A percentile compares a stretch with the other conserved stretches of the same genome.
phyloP scores from a whole-genome alignment of 2,329 filamentous ascomycete genomes.

The Emergomyces pasteurianus region DNA sequence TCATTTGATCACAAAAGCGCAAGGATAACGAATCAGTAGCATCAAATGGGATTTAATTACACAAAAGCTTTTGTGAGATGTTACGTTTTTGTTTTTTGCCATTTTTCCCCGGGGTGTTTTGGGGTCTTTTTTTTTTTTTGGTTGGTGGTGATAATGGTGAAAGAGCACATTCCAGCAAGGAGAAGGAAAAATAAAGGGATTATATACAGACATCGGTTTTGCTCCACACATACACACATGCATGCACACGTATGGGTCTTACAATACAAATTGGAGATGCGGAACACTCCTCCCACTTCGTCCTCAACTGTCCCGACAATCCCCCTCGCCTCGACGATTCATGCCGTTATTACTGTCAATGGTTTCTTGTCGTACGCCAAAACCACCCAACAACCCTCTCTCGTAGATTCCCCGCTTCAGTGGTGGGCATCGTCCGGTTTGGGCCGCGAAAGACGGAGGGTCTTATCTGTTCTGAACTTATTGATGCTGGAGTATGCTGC shows the following conservation, averaged over 20 bases:
- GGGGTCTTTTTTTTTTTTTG: too few relatives aligned
- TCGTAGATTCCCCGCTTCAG: slow-evolving; percentile 2
- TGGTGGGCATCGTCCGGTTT: slow-evolving; percentile 34
- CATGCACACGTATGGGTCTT: neutral
- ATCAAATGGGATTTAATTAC: neutral
- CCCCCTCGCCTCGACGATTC: neutral
- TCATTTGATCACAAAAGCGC: neutral
- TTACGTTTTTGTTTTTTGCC: neutral
- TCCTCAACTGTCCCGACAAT: neutral
- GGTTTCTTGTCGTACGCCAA: neutral
- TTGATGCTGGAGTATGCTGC: slow-evolving; percentile 69
- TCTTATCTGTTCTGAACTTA: slow-evolving; percentile 85
- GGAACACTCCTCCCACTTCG: neutral
- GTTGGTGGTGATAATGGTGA: neutral
- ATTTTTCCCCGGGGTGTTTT: too few relatives aligned
- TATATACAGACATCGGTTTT: neutral
- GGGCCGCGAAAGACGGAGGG: slow-evolving; percentile 73
- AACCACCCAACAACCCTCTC: neutral
- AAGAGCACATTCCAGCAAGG: neutral
- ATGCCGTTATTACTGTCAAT: neutral
- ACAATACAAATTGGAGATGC: slow-evolving; percentile 7
- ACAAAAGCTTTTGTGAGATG: neutral
- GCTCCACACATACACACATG: neutral
- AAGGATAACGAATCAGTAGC: neutral
- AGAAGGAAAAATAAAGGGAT: neutral